phyloP scores from a whole-genome alignment of 2,329 filamentous ascomycete genomes.

The Pseudogymnoascus sp. region DNA sequence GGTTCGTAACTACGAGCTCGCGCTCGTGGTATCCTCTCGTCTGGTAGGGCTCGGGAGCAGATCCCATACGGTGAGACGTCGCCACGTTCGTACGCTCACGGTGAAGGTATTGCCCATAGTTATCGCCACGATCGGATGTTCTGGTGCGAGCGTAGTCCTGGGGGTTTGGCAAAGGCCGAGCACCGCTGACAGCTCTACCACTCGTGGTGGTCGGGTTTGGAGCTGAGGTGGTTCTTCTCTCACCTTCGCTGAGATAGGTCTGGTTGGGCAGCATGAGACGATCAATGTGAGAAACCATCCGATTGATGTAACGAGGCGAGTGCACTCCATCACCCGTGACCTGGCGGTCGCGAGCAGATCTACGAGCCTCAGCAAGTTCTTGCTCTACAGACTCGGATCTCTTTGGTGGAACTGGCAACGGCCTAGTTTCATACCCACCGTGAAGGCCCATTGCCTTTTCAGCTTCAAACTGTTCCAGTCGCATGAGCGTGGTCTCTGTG shows the following conservation, averaged over 20 bases:
- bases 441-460: neutral
- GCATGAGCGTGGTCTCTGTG: neutral
- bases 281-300: constrained; percentile 53
- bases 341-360: constrained; percentile 24
- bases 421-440: constrained; percentile 20
- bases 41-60: constrained; percentile 24
- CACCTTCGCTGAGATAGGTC: constrained; percentile 11
- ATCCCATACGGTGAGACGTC: constrained; percentile 21
- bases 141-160: neutral
- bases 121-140: neutral
- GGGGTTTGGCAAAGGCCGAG: neutral
- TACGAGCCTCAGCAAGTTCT: constrained; percentile 24
- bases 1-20: constrained; percentile 7
- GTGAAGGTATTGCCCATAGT: constrained; percentile 10
- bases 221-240: constrained; percentile 12
- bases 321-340: constrained; percentile 21
- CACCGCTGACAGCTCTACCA: neutral
- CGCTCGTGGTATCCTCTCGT: constrained; percentile 7
- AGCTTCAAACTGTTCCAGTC: neutral
- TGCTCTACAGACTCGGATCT: constrained; percentile 23
- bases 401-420: constrained; percentile 25
- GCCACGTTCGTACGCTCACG: constrained; percentile 13
- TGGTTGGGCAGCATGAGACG: constrained; percentile 40
- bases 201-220: constrained; percentile 23
- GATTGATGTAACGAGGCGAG: constrained; percentile 42